Base-by-base conservation (phyloP, 2,329 filamentous ascomycete species). In the Hymenoscyphus salicellus region DNA sequence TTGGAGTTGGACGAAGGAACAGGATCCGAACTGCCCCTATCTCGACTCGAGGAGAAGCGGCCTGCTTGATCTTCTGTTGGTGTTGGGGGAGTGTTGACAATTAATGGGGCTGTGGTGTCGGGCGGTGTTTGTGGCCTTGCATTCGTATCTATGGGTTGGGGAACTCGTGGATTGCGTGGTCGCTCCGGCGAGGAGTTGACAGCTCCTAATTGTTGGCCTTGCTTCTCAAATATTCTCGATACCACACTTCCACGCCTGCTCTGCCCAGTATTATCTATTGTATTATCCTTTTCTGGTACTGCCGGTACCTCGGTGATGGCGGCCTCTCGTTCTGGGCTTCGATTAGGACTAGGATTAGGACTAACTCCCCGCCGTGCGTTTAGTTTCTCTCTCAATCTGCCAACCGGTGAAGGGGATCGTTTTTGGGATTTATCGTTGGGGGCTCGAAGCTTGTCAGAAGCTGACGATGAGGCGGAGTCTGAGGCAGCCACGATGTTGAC, bases 371-470 rank as follows among this genome's bases (percentile, higher is more conserved):
- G 69, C 52, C 67, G 67, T 26, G 82, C 79, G 65, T 79, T 84
- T 72, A 95, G 92, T 14, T 89, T 89, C 73, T 89, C 87, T 75
- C 85, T 89, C 66, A 94, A 80, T 73, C 88, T 91, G 72, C 87
- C 85, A 60, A 84, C 86, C 11, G 90, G 89, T 10, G 92, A 93
- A 23, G 85, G 82, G 28, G 86, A 86, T 65, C 89, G 84, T 70
- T 83, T 83, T 67, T 79, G 78, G 56, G 78, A 74, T 65, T 79
- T 78, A 71, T 77, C 79, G 69, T 72, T 73, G 58, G 79, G 80
- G 63, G 76, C 78, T 70, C 76, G 80, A 66, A 80, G 79, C 65
- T 72, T 69, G 32, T 63, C 77, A 56, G 77, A 77, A 59, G 77
- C 75, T 71, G 67, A 63, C 10, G 58, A 74, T 76, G 65, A 72